phyloP scores from a whole-genome alignment of 805 yeast species.

The Candida arabinofermentans region DNA sequence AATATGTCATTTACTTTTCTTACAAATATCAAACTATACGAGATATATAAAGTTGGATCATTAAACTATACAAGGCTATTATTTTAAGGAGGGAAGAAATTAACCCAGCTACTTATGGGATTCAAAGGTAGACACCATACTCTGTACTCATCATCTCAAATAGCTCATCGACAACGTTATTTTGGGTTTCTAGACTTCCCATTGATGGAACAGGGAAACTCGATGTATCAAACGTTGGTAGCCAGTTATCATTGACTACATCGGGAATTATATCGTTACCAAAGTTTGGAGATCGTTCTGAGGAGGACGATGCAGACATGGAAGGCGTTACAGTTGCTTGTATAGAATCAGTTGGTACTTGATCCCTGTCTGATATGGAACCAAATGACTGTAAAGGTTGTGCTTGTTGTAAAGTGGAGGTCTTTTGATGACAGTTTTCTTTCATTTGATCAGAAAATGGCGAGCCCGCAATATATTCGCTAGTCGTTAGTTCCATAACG shows the following conservation, averaged over 20 bases:
- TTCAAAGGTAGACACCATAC: conserved; percentile 5
- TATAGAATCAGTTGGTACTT: not conserved
- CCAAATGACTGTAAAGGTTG: too few relatives aligned
- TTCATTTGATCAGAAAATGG: too few relatives aligned
- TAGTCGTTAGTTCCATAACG: too few relatives aligned
- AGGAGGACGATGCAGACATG: not conserved
- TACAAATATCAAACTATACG: too few relatives aligned
- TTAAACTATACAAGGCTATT: too few relatives aligned
- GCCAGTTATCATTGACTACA: conserved; percentile 20
- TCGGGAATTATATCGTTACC: conserved; percentile 9
- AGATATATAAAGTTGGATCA: too few relatives aligned
- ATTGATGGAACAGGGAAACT: conserved; percentile 6
- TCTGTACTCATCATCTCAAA: conserved; percentile 16
- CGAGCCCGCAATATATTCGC: too few relatives aligned
- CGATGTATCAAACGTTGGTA: conserved; percentile 20
- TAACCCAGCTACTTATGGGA: not conserved
- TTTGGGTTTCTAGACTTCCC: not conserved
- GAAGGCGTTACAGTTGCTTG: not conserved
- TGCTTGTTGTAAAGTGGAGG: too few relatives aligned
- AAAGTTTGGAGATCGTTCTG: not conserved
- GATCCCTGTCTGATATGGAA: too few relatives aligned
- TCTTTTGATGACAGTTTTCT: too few relatives aligned
- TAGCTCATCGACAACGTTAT: conserved; percentile 12
- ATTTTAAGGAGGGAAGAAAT: too few relatives aligned
- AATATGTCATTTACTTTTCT: too few relatives aligned